Percentiles rank a stretch among this genome's conserved stretches.
phyloP scores from a whole-genome alignment of 768 basidiomycete species.

The Mycena amicta region DNA sequence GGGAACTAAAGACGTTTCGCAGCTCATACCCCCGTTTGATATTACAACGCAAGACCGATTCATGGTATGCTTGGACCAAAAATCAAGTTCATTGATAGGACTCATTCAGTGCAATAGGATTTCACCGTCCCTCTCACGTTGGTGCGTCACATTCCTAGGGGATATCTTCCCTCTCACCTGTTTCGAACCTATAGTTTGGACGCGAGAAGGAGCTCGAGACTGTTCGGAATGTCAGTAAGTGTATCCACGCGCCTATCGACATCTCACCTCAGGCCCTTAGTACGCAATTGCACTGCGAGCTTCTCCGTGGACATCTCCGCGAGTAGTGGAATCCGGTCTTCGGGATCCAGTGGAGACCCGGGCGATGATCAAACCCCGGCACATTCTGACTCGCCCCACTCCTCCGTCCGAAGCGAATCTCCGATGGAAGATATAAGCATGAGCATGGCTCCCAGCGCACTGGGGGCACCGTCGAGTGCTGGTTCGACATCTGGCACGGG shows the following conservation, averaged over 20 bases:
- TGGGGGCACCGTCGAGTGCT: constrained; percentile 35
- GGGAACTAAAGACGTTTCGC: constrained; percentile 13
- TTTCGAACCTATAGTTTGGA: constrained; percentile 51
- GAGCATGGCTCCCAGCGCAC: constrained; percentile 25
- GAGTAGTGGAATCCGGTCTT: constrained; percentile 37
- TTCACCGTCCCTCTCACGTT: constrained; percentile 71
- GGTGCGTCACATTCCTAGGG: constrained; percentile 37
- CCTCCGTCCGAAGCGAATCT: constrained; percentile 20
- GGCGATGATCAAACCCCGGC: constrained; percentile 36
- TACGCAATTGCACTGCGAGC: constrained; percentile 55
- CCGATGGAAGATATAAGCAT: constrained; percentile 21
- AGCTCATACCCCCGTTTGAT: constrained; percentile 72
- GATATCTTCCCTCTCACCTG: constrained; percentile 1
- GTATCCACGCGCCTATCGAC: not conserved
- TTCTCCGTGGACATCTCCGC: constrained; percentile 58
- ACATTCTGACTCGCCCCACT: constrained; percentile 16
- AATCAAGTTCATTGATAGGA: not conserved
- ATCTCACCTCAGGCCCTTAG: constrained; percentile 30
- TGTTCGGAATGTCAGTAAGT: constrained; percentile 68
- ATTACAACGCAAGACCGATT: constrained; percentile 68
- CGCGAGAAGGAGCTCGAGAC: constrained; percentile 70
- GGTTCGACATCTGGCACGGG: constrained; percentile 22
- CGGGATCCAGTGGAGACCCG: constrained; percentile 3
- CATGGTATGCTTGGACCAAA: constrained; percentile 43
- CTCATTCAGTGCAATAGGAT: constrained; percentile 48